A percentile compares a stretch with the other conserved stretches of the same genome.
Evolutionary conservation across 371 early-diverging fungal genomes (phyloP).

Genomic region (Parasitella parasitica): DNA sequence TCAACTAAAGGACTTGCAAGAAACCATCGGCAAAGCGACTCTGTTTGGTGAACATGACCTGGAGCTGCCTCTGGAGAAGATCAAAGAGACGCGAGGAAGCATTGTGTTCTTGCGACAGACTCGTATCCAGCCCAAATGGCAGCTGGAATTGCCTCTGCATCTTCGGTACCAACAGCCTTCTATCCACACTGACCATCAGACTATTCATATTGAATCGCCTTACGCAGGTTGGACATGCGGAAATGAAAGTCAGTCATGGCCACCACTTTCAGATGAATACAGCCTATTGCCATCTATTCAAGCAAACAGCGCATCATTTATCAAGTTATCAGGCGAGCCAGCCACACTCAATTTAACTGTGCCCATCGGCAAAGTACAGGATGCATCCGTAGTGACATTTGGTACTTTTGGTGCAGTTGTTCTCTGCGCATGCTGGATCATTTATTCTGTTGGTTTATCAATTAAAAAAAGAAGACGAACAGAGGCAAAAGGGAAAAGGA

Average conservation of each 20-base stretch:
- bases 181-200: slow-evolving; percentile 12
- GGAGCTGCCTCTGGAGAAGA: slow-evolving; percentile 44
- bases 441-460: slow-evolving; percentile 16
- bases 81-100: slow-evolving; percentile 38
- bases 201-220: slow-evolving; percentile 28
- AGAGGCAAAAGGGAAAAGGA: slow-evolving; percentile 53
- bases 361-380: slow-evolving; percentile 39
- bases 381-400: slow-evolving; percentile 21
- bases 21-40: slow-evolving; percentile 7
- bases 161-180: slow-evolving; percentile 47
- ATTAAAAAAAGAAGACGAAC: slow-evolving; percentile 31
- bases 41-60: slow-evolving; percentile 48
- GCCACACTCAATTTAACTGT: slow-evolving; percentile 20
- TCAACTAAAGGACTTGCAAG: slow-evolving; percentile 28
- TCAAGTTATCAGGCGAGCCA: background rate
- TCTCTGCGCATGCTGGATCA: slow-evolving; percentile 36
- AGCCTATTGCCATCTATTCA: slow-evolving; percentile 2
- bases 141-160: slow-evolving; percentile 44
- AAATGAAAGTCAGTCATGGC: background rate
- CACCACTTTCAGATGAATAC: slow-evolving; percentile 4
- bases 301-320: slow-evolving; percentile 3
- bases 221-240: slow-evolving; percentile 46
- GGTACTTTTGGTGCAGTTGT: slow-evolving; percentile 35
- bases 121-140: background rate
- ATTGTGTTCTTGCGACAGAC: slow-evolving; percentile 35